These are phyloP conservation scores for Colletotrichum sp. DNA, from an alignment of 2,329 filamentous ascomycete genomes.

Conservation along the genomic window DNA sequence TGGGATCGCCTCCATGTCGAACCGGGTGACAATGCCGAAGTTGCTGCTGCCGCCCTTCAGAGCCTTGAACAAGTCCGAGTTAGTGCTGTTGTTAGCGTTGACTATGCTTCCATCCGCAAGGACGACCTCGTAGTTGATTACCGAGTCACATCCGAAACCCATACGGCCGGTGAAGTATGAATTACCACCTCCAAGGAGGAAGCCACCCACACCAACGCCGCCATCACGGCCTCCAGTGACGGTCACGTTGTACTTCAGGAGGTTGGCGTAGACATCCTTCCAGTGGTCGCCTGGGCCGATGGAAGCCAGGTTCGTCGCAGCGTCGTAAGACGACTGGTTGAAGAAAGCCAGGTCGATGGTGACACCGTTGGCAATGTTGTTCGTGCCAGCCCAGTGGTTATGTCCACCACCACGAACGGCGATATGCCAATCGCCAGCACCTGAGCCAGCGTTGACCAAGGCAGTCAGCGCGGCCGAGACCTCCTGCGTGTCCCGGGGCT, in stretches of 20 bases:
- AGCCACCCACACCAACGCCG: constrained; percentile 47
- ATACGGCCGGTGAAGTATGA: constrained; percentile 49
- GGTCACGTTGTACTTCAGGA: constrained; percentile 27
- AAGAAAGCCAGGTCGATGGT: constrained; percentile 45
- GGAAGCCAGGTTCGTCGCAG: constrained; percentile 3
- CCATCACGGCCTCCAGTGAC: constrained; percentile 49
- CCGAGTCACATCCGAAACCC: constrained; percentile 53
- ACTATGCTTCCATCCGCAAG: constrained; percentile 46
- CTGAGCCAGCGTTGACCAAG: constrained; percentile 17
- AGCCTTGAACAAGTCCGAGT: constrained; percentile 51
- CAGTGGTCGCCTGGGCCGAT: constrained; percentile 14
- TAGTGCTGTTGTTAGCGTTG: constrained; percentile 37
- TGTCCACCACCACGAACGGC: constrained; percentile 58
- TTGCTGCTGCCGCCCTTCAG: constrained; percentile 56
- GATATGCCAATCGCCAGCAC: constrained; percentile 38
- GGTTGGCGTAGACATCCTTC: constrained; percentile 14
- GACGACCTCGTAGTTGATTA: constrained; percentile 49
- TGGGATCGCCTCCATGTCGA: constrained; percentile 28
- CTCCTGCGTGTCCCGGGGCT: constrained; percentile 25
- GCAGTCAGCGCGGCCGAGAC: constrained; percentile 24
- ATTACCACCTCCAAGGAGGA: constrained; percentile 52
- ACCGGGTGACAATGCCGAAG: constrained; percentile 45
- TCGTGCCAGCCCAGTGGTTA: constrained; percentile 43
- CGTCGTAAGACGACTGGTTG: constrained; percentile 19
- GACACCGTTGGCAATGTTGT: constrained; percentile 48